Base-by-base conservation (phyloP, 352 stramenopile species). In the Phytophthora sansomeana region DNA sequence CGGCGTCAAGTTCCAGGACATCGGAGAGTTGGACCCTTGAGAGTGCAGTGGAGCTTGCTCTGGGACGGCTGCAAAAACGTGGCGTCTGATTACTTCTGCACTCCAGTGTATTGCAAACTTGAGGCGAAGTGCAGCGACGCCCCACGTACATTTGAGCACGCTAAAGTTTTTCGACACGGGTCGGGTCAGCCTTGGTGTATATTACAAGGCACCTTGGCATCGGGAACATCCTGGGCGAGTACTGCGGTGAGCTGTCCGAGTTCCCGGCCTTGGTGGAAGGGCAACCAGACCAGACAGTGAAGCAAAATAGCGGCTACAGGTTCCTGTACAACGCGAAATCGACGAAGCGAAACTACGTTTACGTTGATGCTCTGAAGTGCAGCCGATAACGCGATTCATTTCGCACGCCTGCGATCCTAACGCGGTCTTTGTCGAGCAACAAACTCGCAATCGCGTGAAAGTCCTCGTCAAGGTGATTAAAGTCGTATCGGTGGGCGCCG, bases 101-200 rank as follows among this genome's bases (percentile, higher is more conserved):
- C 48, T 2, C 16, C 41, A 1, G 14, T 32, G 0, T 53, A n/a
- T 4, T 66, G 48, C 32, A 48, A 43, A 0, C 21, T 66, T 24
- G 21, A 11, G 1, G 58, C 48, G 0, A 10, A 39, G 21, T 67
- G 59, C 42, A 67, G 59, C 24, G 61, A 67, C 24, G 33, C 41
- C 8, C 43, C 36, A 3, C 33, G 35, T 8, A 24, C 21, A 5
- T n/a, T 17, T 28, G 21, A 6, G n/a, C 5, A 47, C 42, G 0
- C 43, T 63, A 4, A 48, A 55, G 14, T n/a, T 49, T 43, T 63
- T 50, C n/a, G 24, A 55, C 24, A 63, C 55, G 13, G 4, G 10
- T 3, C 54, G 30, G 9, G 42, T 56, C 2, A 16, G 33, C 3
- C 35, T 63, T 2, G 35, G 38, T 53, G 1, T 55, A 33, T 19